Percentiles rank a stretch among this genome's conserved stretches.
These are phyloP conservation scores for Iris pallida DNA, from an alignment of 116 monocot species.

Conservation along the genomic window DNA sequence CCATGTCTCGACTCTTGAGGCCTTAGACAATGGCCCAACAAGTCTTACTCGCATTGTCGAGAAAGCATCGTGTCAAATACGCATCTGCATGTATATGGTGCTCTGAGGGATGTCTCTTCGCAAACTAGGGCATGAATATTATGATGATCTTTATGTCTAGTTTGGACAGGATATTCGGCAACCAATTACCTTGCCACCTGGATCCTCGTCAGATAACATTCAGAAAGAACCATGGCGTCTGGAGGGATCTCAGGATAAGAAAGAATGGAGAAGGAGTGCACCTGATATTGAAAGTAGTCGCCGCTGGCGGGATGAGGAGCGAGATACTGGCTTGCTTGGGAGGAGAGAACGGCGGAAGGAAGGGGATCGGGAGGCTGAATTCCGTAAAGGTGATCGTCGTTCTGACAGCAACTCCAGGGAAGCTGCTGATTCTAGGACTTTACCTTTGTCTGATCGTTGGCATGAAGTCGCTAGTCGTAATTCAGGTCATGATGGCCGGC, in stretches of 20 bases:
- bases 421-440: constrained; percentile 39
- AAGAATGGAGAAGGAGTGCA: constrained; percentile 68
- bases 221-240: constrained; percentile 68
- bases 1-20: too few relatives aligned
- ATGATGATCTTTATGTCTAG: not conserved
- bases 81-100: too few relatives aligned
- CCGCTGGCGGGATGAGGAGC: constrained; percentile 98
- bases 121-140: not conserved
- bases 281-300: constrained; percentile 58
- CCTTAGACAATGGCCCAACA: too few relatives aligned
- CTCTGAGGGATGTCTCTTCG: too few relatives aligned
- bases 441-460: constrained; percentile 54
- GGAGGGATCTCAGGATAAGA: constrained; percentile 71
- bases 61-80: too few relatives aligned
- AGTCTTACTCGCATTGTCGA: too few relatives aligned
- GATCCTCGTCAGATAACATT: constrained; percentile 29
- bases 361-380: constrained; percentile 64
- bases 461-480: constrained; percentile 51
- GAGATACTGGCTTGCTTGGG: constrained; percentile 83
- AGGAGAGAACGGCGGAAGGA: constrained; percentile 87
- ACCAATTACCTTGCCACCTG: constrained; percentile 31
- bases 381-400: constrained; percentile 73
- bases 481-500: constrained; percentile 47
- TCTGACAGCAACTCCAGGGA: constrained; percentile 55
- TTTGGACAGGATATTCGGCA: constrained; percentile 41